Base-by-base conservation (phyloP, 1,139 yeast species). In the Diutina sp. region DNA sequence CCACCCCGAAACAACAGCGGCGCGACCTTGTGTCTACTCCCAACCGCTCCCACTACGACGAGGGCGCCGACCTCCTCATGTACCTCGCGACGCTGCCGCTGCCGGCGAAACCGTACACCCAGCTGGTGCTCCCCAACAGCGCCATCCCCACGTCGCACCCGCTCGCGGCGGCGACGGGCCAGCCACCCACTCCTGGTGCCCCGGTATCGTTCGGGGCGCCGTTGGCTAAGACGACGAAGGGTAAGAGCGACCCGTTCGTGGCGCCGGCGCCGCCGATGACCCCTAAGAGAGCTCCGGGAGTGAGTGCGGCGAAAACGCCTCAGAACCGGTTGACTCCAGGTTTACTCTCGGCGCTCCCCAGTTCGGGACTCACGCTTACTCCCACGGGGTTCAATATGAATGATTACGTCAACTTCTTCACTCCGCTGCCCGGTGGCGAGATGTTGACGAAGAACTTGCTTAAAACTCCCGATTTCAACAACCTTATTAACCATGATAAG, bases 31-130 rank as follows among this genome's bases (percentile, higher is more conserved):
- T 55, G 46, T 51, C 59, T 58, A 55, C 62, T 60, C 48, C 51
- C 57, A 57, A 56, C 47, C 54, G 63, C 6, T 65, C 62, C 54
- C 55, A 58, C 46, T 88, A 85, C 56, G 55, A 54, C 21, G 90
- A 85, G 67, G 96, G 96, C 6, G 96, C 95, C 0, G 95, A 87
- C 66, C 71, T 89, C 60, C 75, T 89, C 60, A 80, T 89, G 83
- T 89, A 82, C 67, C 74, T 89, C 63, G 95, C 96, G 3, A 87
- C 95, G 4, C 87, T 95, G 3, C 96, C 96, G 0, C 85, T 93
- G 0, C 90, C 91, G 0, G 84, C 85, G 1, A 75, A 52, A 28
- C 38, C 48, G 7, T 44, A 38, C 14, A 44, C 47, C 11, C 46
- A 28, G 28, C 25, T 32, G 38, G 48, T 21, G 29, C 18, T 21